A percentile compares a stretch with the other conserved stretches of the same genome.
These are phyloP conservation scores for Pulveroboletus sp. DNA, from an alignment of 768 basidiomycete species.

Conservation along the genomic window DNA sequence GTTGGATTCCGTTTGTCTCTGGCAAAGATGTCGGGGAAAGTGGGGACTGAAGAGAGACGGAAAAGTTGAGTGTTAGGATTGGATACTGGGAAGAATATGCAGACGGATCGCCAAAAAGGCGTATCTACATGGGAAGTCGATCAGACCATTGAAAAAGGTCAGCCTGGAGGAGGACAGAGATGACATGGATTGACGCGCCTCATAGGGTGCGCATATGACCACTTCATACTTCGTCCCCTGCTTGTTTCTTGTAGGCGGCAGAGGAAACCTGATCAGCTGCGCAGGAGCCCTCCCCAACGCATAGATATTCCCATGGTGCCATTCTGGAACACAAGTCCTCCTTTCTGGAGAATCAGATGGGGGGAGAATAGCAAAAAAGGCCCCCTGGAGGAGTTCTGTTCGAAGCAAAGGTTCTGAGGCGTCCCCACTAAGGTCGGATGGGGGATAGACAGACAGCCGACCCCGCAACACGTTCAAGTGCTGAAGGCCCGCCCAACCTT, in stretches of 20 bases:
- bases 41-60: slow-evolving; percentile 38
- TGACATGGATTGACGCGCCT: slow-evolving; percentile 39
- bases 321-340: slow-evolving; percentile 37
- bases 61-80: slow-evolving; percentile 50
- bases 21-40: neutral
- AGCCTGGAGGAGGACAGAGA: neutral
- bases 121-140: slow-evolving; percentile 45
- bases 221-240: slow-evolving; percentile 56
- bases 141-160: neutral
- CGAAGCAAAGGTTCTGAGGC: slow-evolving; percentile 42
- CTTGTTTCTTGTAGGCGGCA: slow-evolving; percentile 32
- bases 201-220: slow-evolving; percentile 78
- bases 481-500: slow-evolving; percentile 86
- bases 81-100: slow-evolving; percentile 41
- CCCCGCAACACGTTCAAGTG: slow-evolving; percentile 70
- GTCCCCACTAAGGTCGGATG: slow-evolving; percentile 14
- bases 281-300: slow-evolving; percentile 49
- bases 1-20: neutral
- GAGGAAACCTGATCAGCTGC: slow-evolving; percentile 47
- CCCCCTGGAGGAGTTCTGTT: slow-evolving; percentile 62
- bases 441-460: slow-evolving; percentile 54
- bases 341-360: slow-evolving; percentile 27
- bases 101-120: slow-evolving; percentile 76
- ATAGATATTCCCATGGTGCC: slow-evolving; percentile 90
- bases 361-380: slow-evolving; percentile 71